Evolutionary conservation across 345 rosid genomes (phyloP), one percentile per base, ranked within the genome.

Genomic region (Draba incana): DNA sequence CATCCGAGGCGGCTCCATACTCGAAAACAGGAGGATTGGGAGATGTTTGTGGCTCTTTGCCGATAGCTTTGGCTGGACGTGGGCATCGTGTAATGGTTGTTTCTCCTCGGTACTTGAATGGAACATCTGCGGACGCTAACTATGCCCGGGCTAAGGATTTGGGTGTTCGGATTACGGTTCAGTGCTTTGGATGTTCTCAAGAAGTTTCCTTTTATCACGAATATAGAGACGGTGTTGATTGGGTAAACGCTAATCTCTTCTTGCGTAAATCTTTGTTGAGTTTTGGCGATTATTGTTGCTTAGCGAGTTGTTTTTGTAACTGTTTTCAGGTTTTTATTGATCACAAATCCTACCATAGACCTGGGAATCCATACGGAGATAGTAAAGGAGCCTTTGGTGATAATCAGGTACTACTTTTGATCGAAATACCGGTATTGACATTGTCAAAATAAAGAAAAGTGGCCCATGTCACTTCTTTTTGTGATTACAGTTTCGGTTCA

Each of bases 11-110:
- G 0, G 88, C 92, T 62, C 99, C 97, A n/a, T 94, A 87, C 77
- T 94, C 99, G 0, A 94, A 94, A 78, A 90, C 99, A 1, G 99
- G 99, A 54, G 97, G 99, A 54, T 39, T 94, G 52, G 97, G 95
- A 59, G 99, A 94, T 81, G 99, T 94, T 37, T 90, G 95, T 74
- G 95, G 99, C 48, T 94, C 98, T 72, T 81, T 93, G 89, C 98
- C 98, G 0, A 75, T 83, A 58, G 91, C 89, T 27, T 56, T 93
- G 43, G 96, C 96, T 69, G 68, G 74, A 11, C 88, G 84, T 30
- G 96, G 98, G 10, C 97, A 93, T 55, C 92, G 99, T 39, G 97
- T 94, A 7, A 90, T 94, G 98, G 97, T 92, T 70, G 79, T 94
- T 69, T 83, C 95, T 75, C 97, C 99, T 12, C 84, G 88, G 56